Evolutionary conservation across 306 rosid genomes (phyloP), one percentile per base, ranked within the genome.

Genomic region (Cicer bijugum): DNA sequence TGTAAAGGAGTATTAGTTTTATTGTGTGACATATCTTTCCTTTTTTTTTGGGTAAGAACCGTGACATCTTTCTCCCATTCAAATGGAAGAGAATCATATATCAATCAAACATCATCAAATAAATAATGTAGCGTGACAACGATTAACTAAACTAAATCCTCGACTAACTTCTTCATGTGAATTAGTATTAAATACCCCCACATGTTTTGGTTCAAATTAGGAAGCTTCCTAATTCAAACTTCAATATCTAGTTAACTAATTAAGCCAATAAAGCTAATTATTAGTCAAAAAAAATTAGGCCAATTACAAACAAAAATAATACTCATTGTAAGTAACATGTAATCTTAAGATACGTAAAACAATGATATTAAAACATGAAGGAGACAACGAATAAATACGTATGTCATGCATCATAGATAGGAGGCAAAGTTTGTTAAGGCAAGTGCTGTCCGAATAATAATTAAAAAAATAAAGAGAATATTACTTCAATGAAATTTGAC

Each of bases 1-100:
- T 28, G 33, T 28, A 28, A 28, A 28, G 5, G 5, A 28, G 35
- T 28, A 28, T 4, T 11, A 43, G 2, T 17, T 53, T 7, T 58
- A 62, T 50, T 47, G 65, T 47, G 65, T 46, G 51, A 15, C 67
- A 63, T 81, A 50, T 83, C 84, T 78, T 28, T 28, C 4, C 35
- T 3, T 28, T 28, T 28, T 28, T 28, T 28, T 4, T 4, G 2
- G 35, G 35, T 28, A 28, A 28, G 1, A 28, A 4, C 35, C 47
- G 65, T 46, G 51, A 15, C 70, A 59, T 83, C 84, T 76, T 75
- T 86, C 89, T 89, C 92, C 93, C 74, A 70, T 85, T 86, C 89
- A 89, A 73, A 89, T 63, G 93, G 90, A 88, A 91, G 91, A 88
- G 86, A 84, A 77, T 74, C 9, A 16, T 39, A 33, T 7, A 33